phyloP scores from a whole-genome alignment of 257 asterid genomes.

The Nicotiana knightiana region DNA sequence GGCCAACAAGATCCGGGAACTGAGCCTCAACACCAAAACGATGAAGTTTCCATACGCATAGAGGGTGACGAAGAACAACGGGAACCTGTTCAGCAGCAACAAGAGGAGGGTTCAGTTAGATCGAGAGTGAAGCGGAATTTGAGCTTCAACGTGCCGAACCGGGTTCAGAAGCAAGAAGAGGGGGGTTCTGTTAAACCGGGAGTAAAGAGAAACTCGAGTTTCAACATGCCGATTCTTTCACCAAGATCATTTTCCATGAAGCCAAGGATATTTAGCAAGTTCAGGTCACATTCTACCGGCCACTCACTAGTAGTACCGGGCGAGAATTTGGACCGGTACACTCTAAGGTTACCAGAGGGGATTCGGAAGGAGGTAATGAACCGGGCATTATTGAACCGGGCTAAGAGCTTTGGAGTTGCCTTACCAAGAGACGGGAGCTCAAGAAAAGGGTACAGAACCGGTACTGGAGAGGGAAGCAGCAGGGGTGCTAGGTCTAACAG shows the following conservation, averaged over 20 bases:
- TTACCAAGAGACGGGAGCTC: conserved; percentile 41
- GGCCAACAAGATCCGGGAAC: not conserved
- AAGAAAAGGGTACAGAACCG: conserved; percentile 37
- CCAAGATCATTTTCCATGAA: conserved; percentile 41
- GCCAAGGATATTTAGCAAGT: conserved; percentile 35
- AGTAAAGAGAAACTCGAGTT: conserved; percentile 10
- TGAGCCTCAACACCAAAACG: conserved; percentile 5
- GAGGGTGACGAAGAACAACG: conserved; percentile 24
- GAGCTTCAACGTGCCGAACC: conserved; percentile 25
- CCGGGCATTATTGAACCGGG: conserved; percentile 54
- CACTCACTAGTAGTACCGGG: conserved; percentile 75
- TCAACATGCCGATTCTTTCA: conserved; percentile 18
- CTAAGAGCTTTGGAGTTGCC: conserved; percentile 30
- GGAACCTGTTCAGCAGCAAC: conserved; percentile 1
- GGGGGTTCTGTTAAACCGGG: not conserved
- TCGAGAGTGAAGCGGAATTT: conserved; percentile 20
- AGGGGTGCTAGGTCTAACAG: conserved; percentile 30
- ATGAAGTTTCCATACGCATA: conserved; percentile 38
- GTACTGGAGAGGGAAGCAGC: conserved; percentile 50
- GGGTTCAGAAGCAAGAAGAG: conserved; percentile 10
- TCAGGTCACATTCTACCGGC: conserved; percentile 90
- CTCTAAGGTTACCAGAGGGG: conserved; percentile 53
- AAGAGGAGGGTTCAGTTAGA: conserved; percentile 8
- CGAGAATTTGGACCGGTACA: conserved; percentile 62
- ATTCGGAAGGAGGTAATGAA: conserved; percentile 67